phyloP scores from a whole-genome alignment of 2,329 filamentous ascomycete species.

The Simplicillium sp. region DNA sequence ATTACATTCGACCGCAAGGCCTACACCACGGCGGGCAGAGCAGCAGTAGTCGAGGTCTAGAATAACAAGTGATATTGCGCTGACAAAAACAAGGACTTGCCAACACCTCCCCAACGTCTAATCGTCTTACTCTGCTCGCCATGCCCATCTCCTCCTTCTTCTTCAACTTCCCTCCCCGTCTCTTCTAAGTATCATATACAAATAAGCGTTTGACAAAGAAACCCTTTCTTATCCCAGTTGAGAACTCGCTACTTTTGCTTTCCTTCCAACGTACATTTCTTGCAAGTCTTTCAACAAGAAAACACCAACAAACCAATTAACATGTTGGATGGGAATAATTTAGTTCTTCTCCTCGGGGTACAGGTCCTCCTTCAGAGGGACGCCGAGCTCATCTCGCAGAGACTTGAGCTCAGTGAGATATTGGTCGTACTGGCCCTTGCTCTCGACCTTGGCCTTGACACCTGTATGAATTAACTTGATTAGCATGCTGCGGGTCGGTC shows the following conservation, averaged over 20 bases:
- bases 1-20: too few species aligned
- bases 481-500: background rate
- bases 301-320: background rate
- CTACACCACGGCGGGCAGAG: too few species aligned
- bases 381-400: conserved; percentile 86
- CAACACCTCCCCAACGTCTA: conserved; percentile 18
- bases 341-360: conserved; percentile 57
- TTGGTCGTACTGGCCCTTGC: conserved; percentile 92
- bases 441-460: conserved; percentile 99
- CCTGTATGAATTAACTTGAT: conserved; percentile 40
- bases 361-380: conserved; percentile 84
- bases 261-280: background rate
- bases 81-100: background rate
- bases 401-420: conserved; percentile 90
- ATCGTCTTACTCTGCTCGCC: conserved; percentile 12
- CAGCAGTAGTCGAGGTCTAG: too few species aligned
- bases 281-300: conserved; percentile 12
- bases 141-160: conserved; percentile 1
- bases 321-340: conserved; percentile 1
- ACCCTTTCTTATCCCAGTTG: background rate
- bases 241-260: too few species aligned
- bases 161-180: conserved; percentile 5
- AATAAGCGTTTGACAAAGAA: conserved; percentile 7
- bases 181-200: conserved; percentile 26
- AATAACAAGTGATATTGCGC: too few species aligned